Evolutionary conservation across 495 filamentous ascomycete genomes (phyloP).

Genomic region (Aspergillus biplanus): DNA sequence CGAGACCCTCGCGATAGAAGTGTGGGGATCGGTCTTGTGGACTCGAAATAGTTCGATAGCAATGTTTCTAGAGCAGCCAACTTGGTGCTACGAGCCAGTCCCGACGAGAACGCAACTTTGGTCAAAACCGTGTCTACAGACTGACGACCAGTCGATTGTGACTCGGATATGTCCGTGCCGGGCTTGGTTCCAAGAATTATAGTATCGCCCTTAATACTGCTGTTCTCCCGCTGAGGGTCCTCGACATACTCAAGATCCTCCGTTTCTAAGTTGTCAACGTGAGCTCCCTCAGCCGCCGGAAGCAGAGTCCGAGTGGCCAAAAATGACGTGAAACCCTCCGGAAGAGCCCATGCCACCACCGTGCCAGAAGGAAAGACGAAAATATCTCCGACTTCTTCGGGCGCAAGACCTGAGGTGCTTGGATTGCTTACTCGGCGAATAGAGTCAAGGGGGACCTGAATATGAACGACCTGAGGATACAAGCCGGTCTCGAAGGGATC

Average conservation of each 20-base stretch:
- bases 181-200: conserved; percentile 83
- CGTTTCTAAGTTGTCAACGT: conserved; percentile 69
- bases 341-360: conserved; percentile 88
- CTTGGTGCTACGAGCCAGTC: conserved; percentile 93
- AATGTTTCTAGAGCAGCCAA: conserved; percentile 88
- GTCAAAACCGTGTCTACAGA: conserved; percentile 79
- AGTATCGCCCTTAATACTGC: conserved; percentile 82
- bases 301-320: conserved; percentile 75
- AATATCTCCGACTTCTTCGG: conserved; percentile 76
- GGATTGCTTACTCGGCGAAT: conserved; percentile 53
- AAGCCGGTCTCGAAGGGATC: conserved; percentile 65
- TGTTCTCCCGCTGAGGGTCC: conserved; percentile 73
- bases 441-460: conserved; percentile 61
- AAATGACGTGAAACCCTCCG: conserved; percentile 67
- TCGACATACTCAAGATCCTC: conserved; percentile 89
- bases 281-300: conserved; percentile 75
- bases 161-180: conserved; percentile 17
- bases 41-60: conserved; percentile 81
- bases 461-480: conserved; percentile 68
- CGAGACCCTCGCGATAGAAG: conserved; percentile 66
- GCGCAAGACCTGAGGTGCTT: conserved; percentile 59
- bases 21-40: conserved; percentile 77
- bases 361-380: conserved; percentile 98
- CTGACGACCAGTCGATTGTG: conserved; percentile 30
- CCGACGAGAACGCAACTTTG: conserved; percentile 95